A percentile compares a stretch with the other conserved stretches of the same genome.
phyloP scores from a whole-genome alignment of 2,329 filamentous ascomycete species.

The Fusarium avenaceum region DNA sequence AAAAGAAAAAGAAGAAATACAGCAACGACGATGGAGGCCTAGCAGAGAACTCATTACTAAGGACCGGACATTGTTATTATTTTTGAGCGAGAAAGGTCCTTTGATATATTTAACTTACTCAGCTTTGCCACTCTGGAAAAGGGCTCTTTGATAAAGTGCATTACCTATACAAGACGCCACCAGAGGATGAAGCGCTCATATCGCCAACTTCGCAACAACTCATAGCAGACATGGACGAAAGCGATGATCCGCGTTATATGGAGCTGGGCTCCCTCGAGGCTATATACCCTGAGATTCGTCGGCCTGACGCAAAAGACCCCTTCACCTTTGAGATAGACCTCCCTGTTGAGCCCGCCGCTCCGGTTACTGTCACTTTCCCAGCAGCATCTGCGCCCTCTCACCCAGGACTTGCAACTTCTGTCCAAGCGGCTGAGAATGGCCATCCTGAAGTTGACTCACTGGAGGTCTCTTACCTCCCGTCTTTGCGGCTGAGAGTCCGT shows the following conservation, averaged over 20 bases:
- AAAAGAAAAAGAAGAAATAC: background rate
- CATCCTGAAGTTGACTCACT: slow-evolving; percentile 59
- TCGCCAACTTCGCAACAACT: slow-evolving; percentile 18
- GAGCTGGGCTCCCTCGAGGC: slow-evolving; percentile 73
- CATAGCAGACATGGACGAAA: slow-evolving; percentile 54
- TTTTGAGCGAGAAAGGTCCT: slow-evolving; percentile 6
- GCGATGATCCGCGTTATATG: slow-evolving; percentile 66
- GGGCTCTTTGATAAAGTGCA: slow-evolving; percentile 22
- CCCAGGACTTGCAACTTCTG: slow-evolving; percentile 21
- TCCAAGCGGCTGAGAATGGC: slow-evolving; percentile 26
- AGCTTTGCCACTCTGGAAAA: slow-evolving; percentile 25
- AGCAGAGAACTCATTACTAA: slow-evolving; percentile 6
- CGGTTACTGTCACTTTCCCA: slow-evolving; percentile 71
- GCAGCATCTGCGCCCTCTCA: slow-evolving; percentile 54
- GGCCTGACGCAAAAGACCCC: slow-evolving; percentile 57
- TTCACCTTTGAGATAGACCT: slow-evolving; percentile 69
- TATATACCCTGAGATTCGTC: slow-evolving; percentile 75
- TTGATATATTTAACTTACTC: slow-evolving; percentile 16
- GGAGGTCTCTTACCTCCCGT: slow-evolving; percentile 69
- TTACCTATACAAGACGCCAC: slow-evolving; percentile 18
- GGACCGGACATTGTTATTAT: slow-evolving; percentile 11
- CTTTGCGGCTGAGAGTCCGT: slow-evolving; percentile 65
- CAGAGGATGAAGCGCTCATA: slow-evolving; percentile 41
- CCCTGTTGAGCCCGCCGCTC: slow-evolving; percentile 66
- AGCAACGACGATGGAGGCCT: slow-evolving; percentile 34